Conservation (phyloP, 2,329 filamentous ascomycete genomes). For the Colletotrichum sp. region DNA sequence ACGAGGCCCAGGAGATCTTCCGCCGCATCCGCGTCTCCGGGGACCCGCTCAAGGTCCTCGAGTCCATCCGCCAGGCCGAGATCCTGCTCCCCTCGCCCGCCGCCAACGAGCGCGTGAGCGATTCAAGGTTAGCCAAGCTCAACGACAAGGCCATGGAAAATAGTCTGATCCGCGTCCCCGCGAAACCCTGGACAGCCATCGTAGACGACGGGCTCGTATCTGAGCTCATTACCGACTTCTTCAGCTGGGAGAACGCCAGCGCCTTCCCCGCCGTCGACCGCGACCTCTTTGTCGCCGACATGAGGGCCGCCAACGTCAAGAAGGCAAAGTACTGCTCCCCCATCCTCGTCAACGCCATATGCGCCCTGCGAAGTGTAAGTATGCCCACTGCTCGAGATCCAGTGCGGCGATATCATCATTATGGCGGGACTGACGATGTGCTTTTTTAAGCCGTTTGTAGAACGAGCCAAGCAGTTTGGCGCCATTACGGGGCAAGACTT, state of each 20-base stretch:
- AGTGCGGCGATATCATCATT: not conserved
- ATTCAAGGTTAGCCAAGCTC: slow-evolving; percentile 14
- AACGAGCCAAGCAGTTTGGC: slow-evolving; percentile 8
- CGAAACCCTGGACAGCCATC: slow-evolving; percentile 33
- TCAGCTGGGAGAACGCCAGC: slow-evolving; percentile 32
- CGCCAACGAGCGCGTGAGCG: not conserved
- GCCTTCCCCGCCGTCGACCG: slow-evolving; percentile 29
- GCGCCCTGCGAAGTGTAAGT: slow-evolving; percentile 32
- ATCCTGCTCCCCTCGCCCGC: slow-evolving; percentile 20
- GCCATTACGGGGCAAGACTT: slow-evolving; percentile 12
- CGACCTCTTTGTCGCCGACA: slow-evolving; percentile 30
- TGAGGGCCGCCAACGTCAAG: slow-evolving; percentile 23
- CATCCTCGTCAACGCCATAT: slow-evolving; percentile 36
- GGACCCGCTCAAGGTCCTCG: slow-evolving; percentile 17
- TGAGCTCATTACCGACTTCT: slow-evolving; percentile 32
- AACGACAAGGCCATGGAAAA: slow-evolving; percentile 20
- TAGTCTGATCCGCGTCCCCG: slow-evolving; percentile 28
- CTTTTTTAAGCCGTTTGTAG: slow-evolving; percentile 2
- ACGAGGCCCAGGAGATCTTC: slow-evolving; percentile 25
- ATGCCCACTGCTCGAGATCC: not conserved
- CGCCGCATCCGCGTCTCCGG: slow-evolving; percentile 19
- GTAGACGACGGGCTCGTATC: slow-evolving; percentile 35
- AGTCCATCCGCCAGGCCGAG: slow-evolving; percentile 24
- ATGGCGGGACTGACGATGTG: not conserved
- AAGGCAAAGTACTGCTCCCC: slow-evolving; percentile 31